Evolutionary conservation across 1,284 basidiomycete species (phyloP).

Genomic region (Cerrena zonata): DNA sequence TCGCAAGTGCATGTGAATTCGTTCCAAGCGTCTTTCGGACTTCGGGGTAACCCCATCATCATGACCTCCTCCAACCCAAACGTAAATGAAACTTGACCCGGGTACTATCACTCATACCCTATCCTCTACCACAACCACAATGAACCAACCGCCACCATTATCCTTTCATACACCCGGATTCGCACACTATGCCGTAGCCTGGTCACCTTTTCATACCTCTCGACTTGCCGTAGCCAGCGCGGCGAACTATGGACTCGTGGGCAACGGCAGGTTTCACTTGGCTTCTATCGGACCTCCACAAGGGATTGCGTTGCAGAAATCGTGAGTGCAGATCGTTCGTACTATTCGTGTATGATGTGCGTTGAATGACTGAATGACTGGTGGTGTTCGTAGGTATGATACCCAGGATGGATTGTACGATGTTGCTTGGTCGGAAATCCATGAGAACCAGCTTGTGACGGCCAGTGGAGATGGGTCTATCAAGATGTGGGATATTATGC

Average conservation of each 20-base stretch:
- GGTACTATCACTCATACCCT: too few relatives aligned
- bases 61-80: too few relatives aligned
- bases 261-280: constrained; percentile 84
- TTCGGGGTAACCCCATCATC: too few relatives aligned
- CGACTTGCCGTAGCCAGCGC: constrained; percentile 83
- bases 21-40: too few relatives aligned
- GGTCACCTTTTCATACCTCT: constrained; percentile 86
- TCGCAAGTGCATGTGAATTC: background rate
- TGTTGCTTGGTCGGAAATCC: constrained; percentile 85
- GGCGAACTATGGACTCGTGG: constrained; percentile 92
- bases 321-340: constrained; percentile 38
- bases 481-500: constrained; percentile 84
- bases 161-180: constrained; percentile 72
- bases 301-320: constrained; percentile 56
- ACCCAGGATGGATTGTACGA: constrained; percentile 93
- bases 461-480: constrained; percentile 89
- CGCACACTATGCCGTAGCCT: constrained; percentile 83
- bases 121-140: constrained; percentile 23
- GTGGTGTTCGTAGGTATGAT: constrained; percentile 65
- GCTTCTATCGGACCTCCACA: constrained; percentile 47
- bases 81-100: too few relatives aligned
- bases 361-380: too few relatives aligned
- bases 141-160: constrained; percentile 45
- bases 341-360: background rate
- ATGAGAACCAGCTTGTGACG: constrained; percentile 90